These are phyloP conservation scores for Camellia granthamiana DNA, from an alignment of 148 eudicot genomes.

Conservation along the genomic window DNA sequence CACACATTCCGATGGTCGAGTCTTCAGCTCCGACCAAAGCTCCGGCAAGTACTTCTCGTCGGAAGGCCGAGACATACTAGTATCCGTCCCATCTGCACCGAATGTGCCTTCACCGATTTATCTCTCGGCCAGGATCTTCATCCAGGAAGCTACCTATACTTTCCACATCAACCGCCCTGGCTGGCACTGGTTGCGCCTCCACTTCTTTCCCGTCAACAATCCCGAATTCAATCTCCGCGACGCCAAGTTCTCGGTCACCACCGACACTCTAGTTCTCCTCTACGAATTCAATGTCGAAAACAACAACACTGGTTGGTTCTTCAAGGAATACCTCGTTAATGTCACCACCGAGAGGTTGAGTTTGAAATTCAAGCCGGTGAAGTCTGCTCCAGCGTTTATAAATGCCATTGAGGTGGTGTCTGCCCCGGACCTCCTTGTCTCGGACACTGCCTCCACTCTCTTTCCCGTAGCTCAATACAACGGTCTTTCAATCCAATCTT, in stretches of 20 bases:
- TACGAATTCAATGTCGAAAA: slow-evolving; percentile 32
- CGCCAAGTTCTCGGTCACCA: slow-evolving; percentile 50
- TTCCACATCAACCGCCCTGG: slow-evolving; percentile 59
- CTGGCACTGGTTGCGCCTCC: slow-evolving; percentile 92
- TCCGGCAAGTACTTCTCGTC: slow-evolving; percentile 37
- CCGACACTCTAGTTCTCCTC: slow-evolving; percentile 51
- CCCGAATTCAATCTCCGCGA: slow-evolving; percentile 46
- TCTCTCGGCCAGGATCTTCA: slow-evolving; percentile 52
- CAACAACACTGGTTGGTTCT: slow-evolving; percentile 17
- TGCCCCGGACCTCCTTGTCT: slow-evolving; percentile 54
- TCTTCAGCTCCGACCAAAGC: slow-evolving; percentile 48
- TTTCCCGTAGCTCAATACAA: slow-evolving; percentile 38
- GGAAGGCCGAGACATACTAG: slow-evolving; percentile 40
- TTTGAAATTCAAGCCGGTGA: slow-evolving; percentile 45
- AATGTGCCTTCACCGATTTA: slow-evolving; percentile 47
- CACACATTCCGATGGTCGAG: slow-evolving; percentile 43
- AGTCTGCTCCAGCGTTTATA: slow-evolving; percentile 53
- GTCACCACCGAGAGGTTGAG: slow-evolving; percentile 43
- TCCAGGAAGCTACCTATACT: slow-evolving; percentile 50
- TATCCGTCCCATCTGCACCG: slow-evolving; percentile 27
- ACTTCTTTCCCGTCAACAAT: slow-evolving; percentile 51
- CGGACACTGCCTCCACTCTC: slow-evolving; percentile 41
- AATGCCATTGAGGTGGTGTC: slow-evolving; percentile 76
- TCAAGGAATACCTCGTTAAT: slow-evolving; percentile 60
- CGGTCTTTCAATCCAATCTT: slow-evolving; percentile 39